Evolutionary conservation across 257 asterid species (phyloP).

Genomic region (Scutellaria barbata): DNA sequence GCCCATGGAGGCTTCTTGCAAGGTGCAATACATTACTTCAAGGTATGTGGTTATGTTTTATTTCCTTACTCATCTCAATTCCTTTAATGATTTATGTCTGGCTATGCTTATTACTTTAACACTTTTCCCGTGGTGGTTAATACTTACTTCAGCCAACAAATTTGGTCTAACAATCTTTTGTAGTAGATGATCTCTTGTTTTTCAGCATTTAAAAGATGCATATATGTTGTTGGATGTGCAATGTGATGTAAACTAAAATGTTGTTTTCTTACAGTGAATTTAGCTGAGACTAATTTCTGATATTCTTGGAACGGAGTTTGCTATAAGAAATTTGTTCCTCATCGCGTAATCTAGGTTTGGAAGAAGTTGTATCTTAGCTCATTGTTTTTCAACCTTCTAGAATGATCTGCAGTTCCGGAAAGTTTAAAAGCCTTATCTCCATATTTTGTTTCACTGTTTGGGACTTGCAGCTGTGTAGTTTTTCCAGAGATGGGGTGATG

Average conservation of each 20-base stretch:
- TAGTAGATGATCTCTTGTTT: neutral
- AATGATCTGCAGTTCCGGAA: constrained; percentile 7
- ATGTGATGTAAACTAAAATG: neutral
- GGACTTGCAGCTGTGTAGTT: neutral
- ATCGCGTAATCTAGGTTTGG: neutral
- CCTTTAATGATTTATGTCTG: constrained; percentile 5
- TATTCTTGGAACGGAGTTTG: neutral
- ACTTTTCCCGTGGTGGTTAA: constrained; percentile 22
- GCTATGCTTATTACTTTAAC: constrained; percentile 20
- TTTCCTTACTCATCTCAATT: neutral
- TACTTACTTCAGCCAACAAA: constrained; percentile 4
- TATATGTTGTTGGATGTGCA: constrained; percentile 23
- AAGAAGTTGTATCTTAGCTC: neutral
- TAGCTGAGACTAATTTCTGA: neutral
- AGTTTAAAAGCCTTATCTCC: neutral
- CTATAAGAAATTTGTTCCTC: neutral
- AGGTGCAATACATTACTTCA: constrained; percentile 97
- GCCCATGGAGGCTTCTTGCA: constrained; percentile 94
- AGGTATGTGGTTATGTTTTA: constrained; percentile 53
- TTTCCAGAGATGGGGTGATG: neutral
- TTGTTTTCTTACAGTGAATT: constrained; percentile 11
- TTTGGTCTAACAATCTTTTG: neutral
- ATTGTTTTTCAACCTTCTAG: constrained; percentile 14
- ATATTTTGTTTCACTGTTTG: neutral
- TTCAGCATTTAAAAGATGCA: constrained; percentile 2